These are phyloP conservation scores for Rhodotorula sp. DNA, from an alignment of 1,284 basidiomycete species.

Conservation along the genomic window DNA sequence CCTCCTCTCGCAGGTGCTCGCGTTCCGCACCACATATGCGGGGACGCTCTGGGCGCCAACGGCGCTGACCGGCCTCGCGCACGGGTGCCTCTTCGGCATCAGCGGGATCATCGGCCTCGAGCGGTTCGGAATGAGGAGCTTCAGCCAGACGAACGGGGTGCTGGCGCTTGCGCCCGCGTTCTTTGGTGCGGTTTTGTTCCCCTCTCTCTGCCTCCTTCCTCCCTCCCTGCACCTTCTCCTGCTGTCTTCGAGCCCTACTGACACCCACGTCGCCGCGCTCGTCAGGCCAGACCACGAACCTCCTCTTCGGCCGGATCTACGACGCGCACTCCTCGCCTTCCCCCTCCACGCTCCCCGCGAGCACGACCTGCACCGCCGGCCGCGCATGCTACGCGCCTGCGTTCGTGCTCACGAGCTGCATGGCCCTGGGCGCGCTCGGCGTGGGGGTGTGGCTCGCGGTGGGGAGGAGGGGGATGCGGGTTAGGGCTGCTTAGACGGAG, in stretches of 20 bases:
- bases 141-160: conserved; percentile 32
- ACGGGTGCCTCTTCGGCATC: conserved; percentile 35
- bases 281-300: conserved; percentile 37
- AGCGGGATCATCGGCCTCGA: conserved; percentile 34
- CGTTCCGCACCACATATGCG: neutral
- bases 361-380: conserved; percentile 19
- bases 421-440: conserved; percentile 12
- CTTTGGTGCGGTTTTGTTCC: conserved; percentile 15
- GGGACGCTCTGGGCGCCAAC: conserved; percentile 29
- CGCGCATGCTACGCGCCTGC: conserved; percentile 25
- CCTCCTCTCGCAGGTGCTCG: conserved; percentile 18
- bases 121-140: conserved; percentile 36
- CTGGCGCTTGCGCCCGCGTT: conserved; percentile 37
- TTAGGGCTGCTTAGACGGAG: conserved; percentile 6
- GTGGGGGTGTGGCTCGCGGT: conserved; percentile 17
- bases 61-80: conserved; percentile 27
- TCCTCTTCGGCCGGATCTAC: conserved; percentile 37
- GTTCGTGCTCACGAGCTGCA: conserved; percentile 27
- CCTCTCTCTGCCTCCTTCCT: too few relatives aligned
- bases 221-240: neutral
- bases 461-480: conserved; percentile 17
- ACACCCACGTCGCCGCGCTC: neutral
- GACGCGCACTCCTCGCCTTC: conserved; percentile 12
- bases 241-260: neutral
- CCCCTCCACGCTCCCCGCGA: neutral